These are phyloP conservation scores for Ustilago loliicola DNA, from an alignment of 1,284 basidiomycete species.

Conservation along the genomic window DNA sequence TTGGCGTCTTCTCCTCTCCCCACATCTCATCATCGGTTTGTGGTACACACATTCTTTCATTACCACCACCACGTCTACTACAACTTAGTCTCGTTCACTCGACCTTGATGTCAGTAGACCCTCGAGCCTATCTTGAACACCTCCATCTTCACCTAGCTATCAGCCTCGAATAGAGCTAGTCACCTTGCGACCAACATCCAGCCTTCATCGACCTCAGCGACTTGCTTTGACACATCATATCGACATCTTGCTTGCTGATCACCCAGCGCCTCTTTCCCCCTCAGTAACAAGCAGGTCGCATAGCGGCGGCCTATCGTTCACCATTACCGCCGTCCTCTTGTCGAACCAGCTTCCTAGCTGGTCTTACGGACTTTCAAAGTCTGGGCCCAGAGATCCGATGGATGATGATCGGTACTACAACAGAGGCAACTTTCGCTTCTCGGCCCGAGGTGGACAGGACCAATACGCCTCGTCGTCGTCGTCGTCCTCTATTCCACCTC, in stretches of 20 bases:
- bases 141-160: not conserved
- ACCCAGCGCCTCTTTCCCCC: not conserved
- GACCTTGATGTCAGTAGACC: slow-evolving; percentile 1
- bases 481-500: slow-evolving; percentile 1
- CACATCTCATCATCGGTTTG: slow-evolving; percentile 8
- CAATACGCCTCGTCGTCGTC: not conserved
- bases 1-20: not conserved
- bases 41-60: not conserved
- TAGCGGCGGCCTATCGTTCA: slow-evolving; percentile 29
- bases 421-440: slow-evolving; percentile 30
- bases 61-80: not conserved
- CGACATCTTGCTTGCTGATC: slow-evolving; percentile 1
- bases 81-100: not conserved
- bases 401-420: slow-evolving; percentile 40
- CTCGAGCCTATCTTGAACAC: slow-evolving; percentile 9
- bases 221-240: not conserved
- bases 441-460: slow-evolving; percentile 17
- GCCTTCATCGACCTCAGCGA: slow-evolving; percentile 1
- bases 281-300: slow-evolving; percentile 37
- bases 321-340: slow-evolving; percentile 37
- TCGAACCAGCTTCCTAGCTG: slow-evolving; percentile 49
- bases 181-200: not conserved
- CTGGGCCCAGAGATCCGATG: slow-evolving; percentile 43
- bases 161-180: not conserved
- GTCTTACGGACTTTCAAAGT: slow-evolving; percentile 31